Evolutionary conservation across 2,329 filamentous ascomycete species (phyloP).

Genomic region (Aspergillus sp.): DNA sequence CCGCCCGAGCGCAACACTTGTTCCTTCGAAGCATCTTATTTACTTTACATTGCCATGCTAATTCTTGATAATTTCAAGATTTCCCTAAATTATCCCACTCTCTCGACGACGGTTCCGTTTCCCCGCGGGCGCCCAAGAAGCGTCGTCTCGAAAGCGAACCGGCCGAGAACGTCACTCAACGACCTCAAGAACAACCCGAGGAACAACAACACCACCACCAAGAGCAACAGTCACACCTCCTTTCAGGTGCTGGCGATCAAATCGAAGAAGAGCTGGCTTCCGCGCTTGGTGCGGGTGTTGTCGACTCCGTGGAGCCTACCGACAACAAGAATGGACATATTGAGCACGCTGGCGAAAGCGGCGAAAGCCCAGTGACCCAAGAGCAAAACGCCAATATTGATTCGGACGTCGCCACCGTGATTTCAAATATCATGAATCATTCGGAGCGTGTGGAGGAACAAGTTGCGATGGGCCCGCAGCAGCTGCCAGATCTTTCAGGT

Average conservation of each 20-base stretch:
- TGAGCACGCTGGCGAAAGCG: slow-evolving; percentile 18
- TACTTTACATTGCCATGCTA: slow-evolving; percentile 1
- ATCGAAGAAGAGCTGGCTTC: slow-evolving; percentile 39
- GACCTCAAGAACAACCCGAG: background rate
- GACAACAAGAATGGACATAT: slow-evolving; percentile 23
- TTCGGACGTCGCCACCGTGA: slow-evolving; percentile 39
- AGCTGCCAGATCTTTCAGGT: slow-evolving; percentile 27
- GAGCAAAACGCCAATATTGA: slow-evolving; percentile 28
- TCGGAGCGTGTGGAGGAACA: slow-evolving; percentile 44
- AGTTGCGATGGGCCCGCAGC: slow-evolving; percentile 35
- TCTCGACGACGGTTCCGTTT: slow-evolving; percentile 34
- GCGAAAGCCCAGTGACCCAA: slow-evolving; percentile 19
- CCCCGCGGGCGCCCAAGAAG: slow-evolving; percentile 40
- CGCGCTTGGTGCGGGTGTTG: slow-evolving; percentile 31
- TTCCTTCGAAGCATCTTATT: background rate
- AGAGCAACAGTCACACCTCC: slow-evolving; percentile 12
- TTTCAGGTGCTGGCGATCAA: slow-evolving; percentile 28
- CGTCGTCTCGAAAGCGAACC: slow-evolving; percentile 36
- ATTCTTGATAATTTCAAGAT: slow-evolving; percentile 11
- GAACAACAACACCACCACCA: slow-evolving; percentile 7
- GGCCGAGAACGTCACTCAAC: slow-evolving; percentile 18
- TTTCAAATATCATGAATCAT: slow-evolving; percentile 45
- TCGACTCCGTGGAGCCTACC: slow-evolving; percentile 26
- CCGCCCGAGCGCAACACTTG: slow-evolving; percentile 1
- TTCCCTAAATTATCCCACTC: slow-evolving; percentile 33